Base-by-base conservation (phyloP, 805 yeast genomes). In the Yamadazyma phyllophila region DNA sequence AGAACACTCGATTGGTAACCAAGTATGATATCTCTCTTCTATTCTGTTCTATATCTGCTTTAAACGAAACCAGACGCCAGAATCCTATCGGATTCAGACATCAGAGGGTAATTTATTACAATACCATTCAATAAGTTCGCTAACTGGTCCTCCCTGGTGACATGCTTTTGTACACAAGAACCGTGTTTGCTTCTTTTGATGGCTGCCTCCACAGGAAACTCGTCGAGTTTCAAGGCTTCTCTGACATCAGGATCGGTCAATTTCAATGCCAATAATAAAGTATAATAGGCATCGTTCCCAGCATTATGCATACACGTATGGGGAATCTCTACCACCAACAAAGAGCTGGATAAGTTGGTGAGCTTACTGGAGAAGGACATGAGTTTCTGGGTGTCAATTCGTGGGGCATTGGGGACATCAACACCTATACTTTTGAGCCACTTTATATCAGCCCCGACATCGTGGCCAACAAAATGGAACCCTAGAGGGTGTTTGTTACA, bases 251-350 rank as follows among this genome's bases (percentile, higher is more conserved):
- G 48, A 26, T 45, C 42, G n/a, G 41, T 12, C 3, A 41, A 4
- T 16, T 41, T 32, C 24, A 45, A 16, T 6, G 43, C 71, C 14
- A 78, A 59, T 31, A 75, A 45, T 33, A 83, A 58, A 0, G 89
- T 84, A 49, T 71, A 81, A 52, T 80, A 78, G 7, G 87, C 79
- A 59, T 84, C 90, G 56, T 84, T 84, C 4, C 85, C 87, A 3
- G 85, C 89, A 56, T 84, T 84, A 58, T 84, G 90, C 36, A 84
- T 59, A 51, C 69, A 73, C 0, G 82, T 70, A 55, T 79, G 80
- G 1, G 86, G 84, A 4, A 83, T 67, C 9, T 69, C 63, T 41
- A 79, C 64, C 45, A 68, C 57, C 31, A 71, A 59, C 16, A 83
- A 63, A 0, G 76, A 63, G 36, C 71, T 73, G 5, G 76, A 72